These are phyloP conservation scores for Echinosophora koreensis DNA, from an alignment of 306 rosid genomes.

Conservation along the genomic window DNA sequence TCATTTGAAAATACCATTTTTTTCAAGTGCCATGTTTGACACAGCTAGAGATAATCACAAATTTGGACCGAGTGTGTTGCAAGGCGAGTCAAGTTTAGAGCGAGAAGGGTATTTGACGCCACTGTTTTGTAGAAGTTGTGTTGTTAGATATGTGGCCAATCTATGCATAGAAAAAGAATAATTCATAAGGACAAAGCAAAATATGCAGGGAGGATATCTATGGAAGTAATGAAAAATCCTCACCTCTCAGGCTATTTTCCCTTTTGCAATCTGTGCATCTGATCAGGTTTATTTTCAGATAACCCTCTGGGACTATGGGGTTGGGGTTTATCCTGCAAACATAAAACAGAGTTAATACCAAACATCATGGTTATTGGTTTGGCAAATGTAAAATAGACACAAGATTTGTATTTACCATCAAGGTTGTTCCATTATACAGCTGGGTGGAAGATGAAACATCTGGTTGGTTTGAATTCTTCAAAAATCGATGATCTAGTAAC, in stretches of 20 bases:
- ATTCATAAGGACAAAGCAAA: constrained; percentile 49
- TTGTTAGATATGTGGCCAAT: constrained; percentile 50
- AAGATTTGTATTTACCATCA: constrained; percentile 54
- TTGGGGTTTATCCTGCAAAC: constrained; percentile 61
- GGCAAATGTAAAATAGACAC: constrained; percentile 17
- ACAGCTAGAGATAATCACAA: constrained; percentile 40
- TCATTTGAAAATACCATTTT: constrained; percentile 46
- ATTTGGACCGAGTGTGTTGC: constrained; percentile 42
- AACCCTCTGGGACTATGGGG: constrained; percentile 56
- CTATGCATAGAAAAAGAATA: constrained; percentile 50
- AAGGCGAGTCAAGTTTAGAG: constrained; percentile 52
- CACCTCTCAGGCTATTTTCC: constrained; percentile 62
- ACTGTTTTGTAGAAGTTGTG: constrained; percentile 51
- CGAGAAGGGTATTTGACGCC: constrained; percentile 51
- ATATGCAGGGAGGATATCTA: neutral
- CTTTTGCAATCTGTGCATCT: constrained; percentile 48
- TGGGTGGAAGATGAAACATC: constrained; percentile 59
- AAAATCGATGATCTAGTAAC: constrained; percentile 84
- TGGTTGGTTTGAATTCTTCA: constrained; percentile 61
- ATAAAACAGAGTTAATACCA: constrained; percentile 35
- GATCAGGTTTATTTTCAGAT: constrained; percentile 59
- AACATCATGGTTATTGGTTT: constrained; percentile 13
- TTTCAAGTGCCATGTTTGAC: constrained; percentile 44
- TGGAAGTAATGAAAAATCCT: constrained; percentile 37
- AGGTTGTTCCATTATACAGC: constrained; percentile 48